Evolutionary conservation across 257 asterid genomes (phyloP).

Genomic region (Gentiana macrophylla): DNA sequence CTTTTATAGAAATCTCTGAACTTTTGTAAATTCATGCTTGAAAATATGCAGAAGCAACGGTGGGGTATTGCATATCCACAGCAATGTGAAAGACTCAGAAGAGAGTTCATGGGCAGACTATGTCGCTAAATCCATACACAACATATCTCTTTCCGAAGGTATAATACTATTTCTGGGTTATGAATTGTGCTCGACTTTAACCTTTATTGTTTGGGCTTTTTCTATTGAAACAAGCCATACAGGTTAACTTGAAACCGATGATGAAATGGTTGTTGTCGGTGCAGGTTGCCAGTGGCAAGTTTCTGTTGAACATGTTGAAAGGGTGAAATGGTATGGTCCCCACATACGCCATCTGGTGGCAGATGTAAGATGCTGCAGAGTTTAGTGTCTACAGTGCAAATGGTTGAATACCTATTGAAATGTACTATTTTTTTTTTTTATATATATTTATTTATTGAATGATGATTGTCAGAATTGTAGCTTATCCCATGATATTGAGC

Average conservation of each 20-base stretch:
- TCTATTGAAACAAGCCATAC: too few species aligned
- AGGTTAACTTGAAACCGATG: background rate
- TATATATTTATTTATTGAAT: too few species aligned
- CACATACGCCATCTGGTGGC: slow-evolving; percentile 83
- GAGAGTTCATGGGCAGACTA: slow-evolving; percentile 51
- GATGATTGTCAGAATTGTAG: too few species aligned
- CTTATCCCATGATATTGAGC: too few species aligned
- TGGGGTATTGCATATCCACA: slow-evolving; percentile 74
- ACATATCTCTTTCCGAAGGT: slow-evolving; percentile 61
- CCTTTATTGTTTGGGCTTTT: too few species aligned
- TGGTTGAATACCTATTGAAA: background rate
- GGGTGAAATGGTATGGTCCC: slow-evolving; percentile 98
- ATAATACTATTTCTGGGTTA: background rate
- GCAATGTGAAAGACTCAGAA: slow-evolving; percentile 78
- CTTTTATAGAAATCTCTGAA: background rate
- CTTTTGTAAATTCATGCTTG: slow-evolving; percentile 1
- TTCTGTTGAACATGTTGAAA: slow-evolving; percentile 55
- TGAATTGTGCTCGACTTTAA: background rate
- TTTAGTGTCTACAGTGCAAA: background rate
- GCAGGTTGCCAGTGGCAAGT: slow-evolving; percentile 76
- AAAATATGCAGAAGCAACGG: slow-evolving; percentile 57
- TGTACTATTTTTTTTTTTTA: background rate
- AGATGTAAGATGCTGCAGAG: slow-evolving; percentile 55
- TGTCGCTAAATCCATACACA: slow-evolving; percentile 44
- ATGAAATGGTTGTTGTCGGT: slow-evolving; percentile 2